Percentiles rank a stretch among this genome's conserved stretches.
phyloP scores from a whole-genome alignment of 257 asterid species.

The Penstemon eatonii region DNA sequence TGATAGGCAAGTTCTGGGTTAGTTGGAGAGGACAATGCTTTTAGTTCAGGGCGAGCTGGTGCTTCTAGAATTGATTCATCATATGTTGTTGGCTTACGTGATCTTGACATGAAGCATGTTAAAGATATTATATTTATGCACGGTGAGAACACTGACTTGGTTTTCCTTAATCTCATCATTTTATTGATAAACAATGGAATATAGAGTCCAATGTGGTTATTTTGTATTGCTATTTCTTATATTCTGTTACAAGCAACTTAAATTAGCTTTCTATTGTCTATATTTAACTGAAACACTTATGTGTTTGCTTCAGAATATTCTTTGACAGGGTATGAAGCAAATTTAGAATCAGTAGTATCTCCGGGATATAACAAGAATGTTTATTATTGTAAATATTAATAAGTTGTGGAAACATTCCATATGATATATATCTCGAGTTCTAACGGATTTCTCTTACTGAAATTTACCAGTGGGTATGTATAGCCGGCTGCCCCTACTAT shows the following conservation, averaged over 20 bases:
- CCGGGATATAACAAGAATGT: conserved; percentile 3
- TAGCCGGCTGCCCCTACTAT: conserved; percentile 13
- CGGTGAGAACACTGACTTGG: conserved; percentile 58
- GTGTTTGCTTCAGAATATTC: conserved; percentile 25
- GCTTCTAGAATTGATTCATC: conserved; percentile 92
- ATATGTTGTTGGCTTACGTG: conserved; percentile 66
- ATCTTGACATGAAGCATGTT: conserved; percentile 92
- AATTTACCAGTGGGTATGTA: conserved; percentile 8
- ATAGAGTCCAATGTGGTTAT: conserved; percentile 20
- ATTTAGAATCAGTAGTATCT: conserved; percentile 21
- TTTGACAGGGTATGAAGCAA: conserved; percentile 9
- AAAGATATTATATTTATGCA: conserved; percentile 81
- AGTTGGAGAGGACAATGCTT: conserved; percentile 72
- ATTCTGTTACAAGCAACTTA: neutral
- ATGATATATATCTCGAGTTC: neutral
- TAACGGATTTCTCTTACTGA: conserved; percentile 3
- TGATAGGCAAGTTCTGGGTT: conserved; percentile 86
- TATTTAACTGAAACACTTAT: neutral
- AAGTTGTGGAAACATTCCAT: conserved; percentile 2
- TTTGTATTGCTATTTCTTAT: neutral
- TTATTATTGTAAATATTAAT: conserved; percentile 8
- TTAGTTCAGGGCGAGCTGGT: conserved; percentile 55
- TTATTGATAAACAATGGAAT: conserved; percentile 17
- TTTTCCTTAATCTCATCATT: conserved; percentile 23
- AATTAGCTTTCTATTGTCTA: conserved; percentile 4